Evolutionary conservation across 495 filamentous ascomycete species (phyloP).

Genomic region (Aspergillus kassunensis): DNA sequence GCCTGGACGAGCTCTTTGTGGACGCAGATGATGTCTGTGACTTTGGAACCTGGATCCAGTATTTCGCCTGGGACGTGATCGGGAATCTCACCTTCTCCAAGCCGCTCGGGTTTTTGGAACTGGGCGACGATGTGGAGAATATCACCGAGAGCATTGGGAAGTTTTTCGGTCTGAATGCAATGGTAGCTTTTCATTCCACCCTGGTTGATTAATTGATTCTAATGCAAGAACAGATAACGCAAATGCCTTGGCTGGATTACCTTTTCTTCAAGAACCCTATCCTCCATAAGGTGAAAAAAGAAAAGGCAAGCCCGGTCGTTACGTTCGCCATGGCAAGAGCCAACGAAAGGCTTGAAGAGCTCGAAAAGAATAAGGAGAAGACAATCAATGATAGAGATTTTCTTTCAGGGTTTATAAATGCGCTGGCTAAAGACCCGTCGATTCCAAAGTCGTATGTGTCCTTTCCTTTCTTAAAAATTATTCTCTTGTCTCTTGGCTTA

Average conservation of each 20-base stretch:
- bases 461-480: too few relatives aligned
- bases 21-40: background rate
- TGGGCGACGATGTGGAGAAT: background rate
- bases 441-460: too few relatives aligned
- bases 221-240: constrained; percentile 15
- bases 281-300: background rate
- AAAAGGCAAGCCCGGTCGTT: too few relatives aligned
- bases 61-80: background rate
- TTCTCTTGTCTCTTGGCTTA: too few relatives aligned
- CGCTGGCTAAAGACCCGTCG: too few relatives aligned
- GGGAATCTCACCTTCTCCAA: background rate
- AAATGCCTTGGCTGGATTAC: constrained; percentile 33
- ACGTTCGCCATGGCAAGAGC: too few relatives aligned
- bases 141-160: constrained; percentile 26
- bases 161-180: too few relatives aligned
- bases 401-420: too few relatives aligned
- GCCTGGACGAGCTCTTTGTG: background rate
- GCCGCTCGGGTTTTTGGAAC: background rate
- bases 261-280: constrained; percentile 21
- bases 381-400: constrained; percentile 21
- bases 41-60: background rate
- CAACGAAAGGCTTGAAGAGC: too few relatives aligned
- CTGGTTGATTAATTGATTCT: constrained; percentile 5
- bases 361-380: background rate
- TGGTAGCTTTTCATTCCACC: too few relatives aligned